Conservation (phyloP, 225 moss, liverwort and hornwort genomes). For the Pseudisothecium myosuroides region DNA sequence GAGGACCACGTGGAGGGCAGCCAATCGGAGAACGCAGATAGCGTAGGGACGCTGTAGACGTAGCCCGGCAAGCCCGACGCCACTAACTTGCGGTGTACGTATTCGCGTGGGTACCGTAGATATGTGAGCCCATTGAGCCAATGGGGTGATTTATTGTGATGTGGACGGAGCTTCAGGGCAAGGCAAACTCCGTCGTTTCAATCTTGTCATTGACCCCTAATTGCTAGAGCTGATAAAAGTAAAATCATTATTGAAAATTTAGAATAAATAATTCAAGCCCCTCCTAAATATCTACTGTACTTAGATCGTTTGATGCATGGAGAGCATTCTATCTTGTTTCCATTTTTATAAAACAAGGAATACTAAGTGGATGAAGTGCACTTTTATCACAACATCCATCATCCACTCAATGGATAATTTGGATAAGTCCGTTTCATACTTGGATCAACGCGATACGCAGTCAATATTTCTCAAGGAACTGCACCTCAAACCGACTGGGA, state of each 20-base stretch:
- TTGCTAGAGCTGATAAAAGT: neutral
- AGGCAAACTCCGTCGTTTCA: neutral
- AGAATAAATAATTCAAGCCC: too few relatives aligned
- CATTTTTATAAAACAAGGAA: neutral
- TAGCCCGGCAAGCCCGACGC: neutral
- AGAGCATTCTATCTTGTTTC: neutral
- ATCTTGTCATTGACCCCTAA: neutral
- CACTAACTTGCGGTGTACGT: constrained; percentile 9
- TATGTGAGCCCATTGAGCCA: neutral
- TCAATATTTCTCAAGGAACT: neutral
- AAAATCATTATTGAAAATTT: neutral
- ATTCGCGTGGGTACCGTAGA: neutral
- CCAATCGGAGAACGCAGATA: neutral
- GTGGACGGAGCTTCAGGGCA: neutral
- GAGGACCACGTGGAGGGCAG: neutral
- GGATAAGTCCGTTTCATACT: neutral
- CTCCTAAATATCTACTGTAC: neutral
- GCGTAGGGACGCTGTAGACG: neutral
- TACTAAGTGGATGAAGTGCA: neutral
- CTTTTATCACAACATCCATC: neutral
- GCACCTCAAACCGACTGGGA: neutral
- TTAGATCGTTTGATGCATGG: neutral
- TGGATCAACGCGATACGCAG: neutral
- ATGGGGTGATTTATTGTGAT: neutral
- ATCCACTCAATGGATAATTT: neutral